Evolutionary conservation across 495 filamentous ascomycete species (phyloP).

Genomic region (Neurospora sp.): DNA sequence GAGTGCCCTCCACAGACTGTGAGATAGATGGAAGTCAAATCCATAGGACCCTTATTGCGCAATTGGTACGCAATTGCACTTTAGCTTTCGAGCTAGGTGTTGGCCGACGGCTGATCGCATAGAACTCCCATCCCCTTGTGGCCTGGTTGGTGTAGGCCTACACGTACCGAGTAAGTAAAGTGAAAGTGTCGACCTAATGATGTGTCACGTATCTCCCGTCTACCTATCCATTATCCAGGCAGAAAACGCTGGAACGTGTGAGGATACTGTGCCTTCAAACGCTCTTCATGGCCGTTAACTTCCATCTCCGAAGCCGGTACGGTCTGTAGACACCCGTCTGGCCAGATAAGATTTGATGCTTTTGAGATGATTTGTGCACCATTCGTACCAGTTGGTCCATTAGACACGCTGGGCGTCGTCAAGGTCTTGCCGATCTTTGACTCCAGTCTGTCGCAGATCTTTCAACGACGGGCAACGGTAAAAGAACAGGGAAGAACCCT

Average conservation of each 20-base stretch:
- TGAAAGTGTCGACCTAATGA: background rate
- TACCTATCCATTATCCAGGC: background rate
- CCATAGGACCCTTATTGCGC: background rate
- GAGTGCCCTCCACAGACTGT: background rate
- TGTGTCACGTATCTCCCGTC: background rate
- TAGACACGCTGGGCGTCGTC: background rate
- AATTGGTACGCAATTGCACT: background rate
- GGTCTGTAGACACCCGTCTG: background rate
- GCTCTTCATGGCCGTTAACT: background rate
- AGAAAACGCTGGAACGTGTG: background rate
- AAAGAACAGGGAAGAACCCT: background rate
- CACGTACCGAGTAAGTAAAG: background rate
- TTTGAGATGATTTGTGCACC: too few species aligned
- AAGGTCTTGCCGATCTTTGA: background rate
- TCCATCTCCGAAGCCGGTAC: background rate
- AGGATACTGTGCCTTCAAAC: background rate
- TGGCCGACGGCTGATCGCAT: background rate
- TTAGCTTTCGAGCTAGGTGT: background rate
- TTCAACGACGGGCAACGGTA: background rate
- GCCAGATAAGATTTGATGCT: too few species aligned
- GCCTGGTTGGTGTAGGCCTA: background rate
- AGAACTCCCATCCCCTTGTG: background rate
- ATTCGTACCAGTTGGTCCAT: background rate
- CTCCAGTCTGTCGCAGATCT: background rate
- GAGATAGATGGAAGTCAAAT: background rate